Evolutionary conservation across 805 yeast genomes (phyloP).

Genomic region (Clavispora santaluciae): DNA sequence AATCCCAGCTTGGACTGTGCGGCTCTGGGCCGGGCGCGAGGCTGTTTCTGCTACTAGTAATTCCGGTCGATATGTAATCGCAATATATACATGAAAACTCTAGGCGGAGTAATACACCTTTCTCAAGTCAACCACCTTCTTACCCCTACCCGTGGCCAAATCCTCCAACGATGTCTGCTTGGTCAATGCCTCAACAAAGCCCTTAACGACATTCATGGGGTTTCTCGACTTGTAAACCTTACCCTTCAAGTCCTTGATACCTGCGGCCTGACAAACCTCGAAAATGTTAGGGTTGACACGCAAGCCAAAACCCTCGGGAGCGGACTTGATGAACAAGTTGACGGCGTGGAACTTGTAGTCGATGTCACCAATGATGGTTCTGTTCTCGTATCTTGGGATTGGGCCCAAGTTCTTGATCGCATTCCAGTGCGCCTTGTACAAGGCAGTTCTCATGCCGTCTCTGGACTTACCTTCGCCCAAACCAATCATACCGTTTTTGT

Average conservation of each 20-base stretch:
- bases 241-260: constrained; percentile 88
- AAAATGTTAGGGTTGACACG: constrained; percentile 86
- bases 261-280: constrained; percentile 89
- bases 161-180: constrained; percentile 81
- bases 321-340: constrained; percentile 71
- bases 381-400: constrained; percentile 82
- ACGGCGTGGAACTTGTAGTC: constrained; percentile 86
- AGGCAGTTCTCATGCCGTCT: constrained; percentile 68
- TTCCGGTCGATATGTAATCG: constrained; percentile 1
- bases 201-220: constrained; percentile 90
- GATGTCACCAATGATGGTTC: constrained; percentile 84
- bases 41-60: background rate
- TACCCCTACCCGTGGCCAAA: constrained; percentile 87
- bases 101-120: constrained; percentile 72
- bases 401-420: constrained; percentile 81
- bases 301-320: constrained; percentile 91
- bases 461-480: constrained; percentile 92
- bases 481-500: constrained; percentile 89
- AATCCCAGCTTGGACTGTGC: too few species aligned
- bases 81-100: constrained; percentile 10
- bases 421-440: constrained; percentile 84
- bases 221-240: constrained; percentile 91
- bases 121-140: constrained; percentile 89
- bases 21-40: too few species aligned
- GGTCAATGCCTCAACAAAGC: constrained; percentile 77